Percentiles rank a stretch among this genome's conserved stretches.
phyloP scores from a whole-genome alignment of 768 basidiomycete genomes.

The Amanita pallidorosea region DNA sequence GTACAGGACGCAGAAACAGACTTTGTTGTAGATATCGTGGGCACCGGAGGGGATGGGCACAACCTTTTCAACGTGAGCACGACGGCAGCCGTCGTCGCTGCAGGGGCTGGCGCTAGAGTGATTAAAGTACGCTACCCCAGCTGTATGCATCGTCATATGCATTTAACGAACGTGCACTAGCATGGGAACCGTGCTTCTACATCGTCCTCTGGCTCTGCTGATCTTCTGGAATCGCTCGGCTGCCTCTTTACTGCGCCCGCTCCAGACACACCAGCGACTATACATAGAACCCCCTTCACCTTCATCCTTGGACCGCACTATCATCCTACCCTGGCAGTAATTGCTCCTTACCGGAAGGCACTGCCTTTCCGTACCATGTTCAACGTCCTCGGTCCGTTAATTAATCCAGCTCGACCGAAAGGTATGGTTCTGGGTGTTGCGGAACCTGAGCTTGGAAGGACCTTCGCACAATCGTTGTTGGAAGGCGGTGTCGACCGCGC shows the following conservation, averaged over 20 bases:
- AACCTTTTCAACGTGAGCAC: conserved; percentile 98
- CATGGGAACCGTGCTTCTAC: conserved; percentile 89
- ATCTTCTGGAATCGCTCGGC: conserved; percentile 76
- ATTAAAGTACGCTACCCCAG: conserved; percentile 57
- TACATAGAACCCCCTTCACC: conserved; percentile 69
- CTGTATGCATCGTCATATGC: not conserved
- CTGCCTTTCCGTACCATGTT: conserved; percentile 96
- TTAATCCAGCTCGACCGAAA: conserved; percentile 80
- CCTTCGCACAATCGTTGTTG: conserved; percentile 67
- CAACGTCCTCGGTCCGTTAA: conserved; percentile 88
- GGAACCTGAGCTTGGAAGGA: conserved; percentile 64
- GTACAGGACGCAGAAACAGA: conserved; percentile 53
- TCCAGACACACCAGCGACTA: conserved; percentile 41
- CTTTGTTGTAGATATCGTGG: conserved; percentile 68
- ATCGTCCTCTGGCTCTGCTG: conserved; percentile 89
- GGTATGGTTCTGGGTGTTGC: conserved; percentile 93
- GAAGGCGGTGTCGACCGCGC: conserved; percentile 74
- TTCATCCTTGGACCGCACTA: conserved; percentile 94
- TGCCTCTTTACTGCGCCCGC: conserved; percentile 65
- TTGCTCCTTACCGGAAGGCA: conserved; percentile 76
- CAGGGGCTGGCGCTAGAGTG: conserved; percentile 88
- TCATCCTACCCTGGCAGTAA: conserved; percentile 73
- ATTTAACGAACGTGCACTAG: conserved; percentile 28
- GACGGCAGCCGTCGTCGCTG: conserved; percentile 86
- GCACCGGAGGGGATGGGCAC: conserved; percentile 91